Conservation (phyloP, 441 rosid genomes). For the Corymbia calophylla region DNA sequence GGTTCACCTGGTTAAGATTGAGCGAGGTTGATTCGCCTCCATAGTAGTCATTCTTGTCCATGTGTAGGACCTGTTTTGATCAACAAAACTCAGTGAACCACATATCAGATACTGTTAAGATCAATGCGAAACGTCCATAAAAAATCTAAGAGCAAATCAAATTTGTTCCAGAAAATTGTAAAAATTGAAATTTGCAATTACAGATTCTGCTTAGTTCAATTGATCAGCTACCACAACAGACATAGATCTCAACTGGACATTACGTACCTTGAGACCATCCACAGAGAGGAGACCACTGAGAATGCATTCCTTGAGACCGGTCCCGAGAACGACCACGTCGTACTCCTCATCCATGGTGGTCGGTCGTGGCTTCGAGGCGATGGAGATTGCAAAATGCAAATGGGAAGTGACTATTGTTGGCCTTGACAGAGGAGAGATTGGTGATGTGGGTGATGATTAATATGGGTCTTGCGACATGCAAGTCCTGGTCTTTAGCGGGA, state of each 20-base stretch:
- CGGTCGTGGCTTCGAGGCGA: not conserved
- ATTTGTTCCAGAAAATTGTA: not conserved
- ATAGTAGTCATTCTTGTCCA: slow-evolving; percentile 66
- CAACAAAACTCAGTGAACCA: not conserved
- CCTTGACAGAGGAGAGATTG: not conserved
- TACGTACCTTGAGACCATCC: slow-evolving; percentile 53
- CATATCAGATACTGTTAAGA: not conserved
- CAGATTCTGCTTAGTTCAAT: not conserved
- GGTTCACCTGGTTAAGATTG: slow-evolving; percentile 49
- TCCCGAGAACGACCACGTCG: slow-evolving; percentile 70
- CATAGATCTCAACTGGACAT: not conserved
- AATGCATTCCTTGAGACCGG: slow-evolving; percentile 75
- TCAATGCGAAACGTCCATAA: not conserved
- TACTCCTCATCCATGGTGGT: slow-evolving; percentile 59
- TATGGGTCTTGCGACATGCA: not conserved
- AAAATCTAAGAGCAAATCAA: not conserved
- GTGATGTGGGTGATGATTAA: not conserved
- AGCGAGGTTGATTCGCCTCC: slow-evolving; percentile 63
- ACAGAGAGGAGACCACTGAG: slow-evolving; percentile 76
- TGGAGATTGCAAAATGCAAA: not conserved
- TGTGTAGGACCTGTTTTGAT: slow-evolving; percentile 45
- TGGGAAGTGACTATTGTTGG: not conserved
- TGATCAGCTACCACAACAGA: not conserved
- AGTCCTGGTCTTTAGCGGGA: not conserved
- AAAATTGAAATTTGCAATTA: not conserved